Percentiles rank a stretch among this genome's conserved stretches.
Evolutionary conservation across 2,329 filamentous ascomycete species (phyloP).

Genomic region (Claviceps monticola): DNA sequence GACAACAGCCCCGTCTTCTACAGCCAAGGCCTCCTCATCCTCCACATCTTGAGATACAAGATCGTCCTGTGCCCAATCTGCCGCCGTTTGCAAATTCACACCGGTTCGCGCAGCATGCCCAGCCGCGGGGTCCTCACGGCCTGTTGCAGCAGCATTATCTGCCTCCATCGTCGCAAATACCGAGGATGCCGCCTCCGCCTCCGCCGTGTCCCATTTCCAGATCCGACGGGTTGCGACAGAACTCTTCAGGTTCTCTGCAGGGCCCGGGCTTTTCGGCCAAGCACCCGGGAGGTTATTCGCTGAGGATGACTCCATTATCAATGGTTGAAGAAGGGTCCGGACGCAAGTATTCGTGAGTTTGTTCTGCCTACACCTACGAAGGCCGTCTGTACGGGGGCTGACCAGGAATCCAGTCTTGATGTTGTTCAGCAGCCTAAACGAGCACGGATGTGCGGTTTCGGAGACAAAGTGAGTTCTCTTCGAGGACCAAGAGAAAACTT

Average conservation of each 20-base stretch:
- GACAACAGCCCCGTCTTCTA: conserved; percentile 1
- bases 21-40: conserved; percentile 7
- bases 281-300: conserved; percentile 7
- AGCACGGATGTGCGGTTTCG: conserved; percentile 97
- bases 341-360: conserved; percentile 21
- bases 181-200: not conserved
- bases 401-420: conserved; percentile 38
- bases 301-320: conserved; percentile 16
- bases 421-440: conserved; percentile 85
- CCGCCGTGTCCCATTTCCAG: conserved; percentile 9
- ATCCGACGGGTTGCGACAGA: conserved; percentile 11
- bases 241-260: not conserved
- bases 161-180: conserved; percentile 7
- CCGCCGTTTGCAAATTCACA: conserved; percentile 10
- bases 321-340: conserved; percentile 21
- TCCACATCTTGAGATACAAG: conserved; percentile 9
- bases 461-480: conserved; percentile 61
- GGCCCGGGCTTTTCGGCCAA: conserved; percentile 7
- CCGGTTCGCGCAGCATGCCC: conserved; percentile 6
- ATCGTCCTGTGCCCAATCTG: not conserved
- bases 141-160: conserved; percentile 9
- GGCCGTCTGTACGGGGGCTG: conserved; percentile 5
- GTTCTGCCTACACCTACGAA: not conserved
- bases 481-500: not conserved
- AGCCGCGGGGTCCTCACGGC: not conserved